Percentiles rank a stretch among this genome's conserved stretches.
phyloP scores from a whole-genome alignment of 805 yeast species.

The Wickerhamiella brachini region DNA sequence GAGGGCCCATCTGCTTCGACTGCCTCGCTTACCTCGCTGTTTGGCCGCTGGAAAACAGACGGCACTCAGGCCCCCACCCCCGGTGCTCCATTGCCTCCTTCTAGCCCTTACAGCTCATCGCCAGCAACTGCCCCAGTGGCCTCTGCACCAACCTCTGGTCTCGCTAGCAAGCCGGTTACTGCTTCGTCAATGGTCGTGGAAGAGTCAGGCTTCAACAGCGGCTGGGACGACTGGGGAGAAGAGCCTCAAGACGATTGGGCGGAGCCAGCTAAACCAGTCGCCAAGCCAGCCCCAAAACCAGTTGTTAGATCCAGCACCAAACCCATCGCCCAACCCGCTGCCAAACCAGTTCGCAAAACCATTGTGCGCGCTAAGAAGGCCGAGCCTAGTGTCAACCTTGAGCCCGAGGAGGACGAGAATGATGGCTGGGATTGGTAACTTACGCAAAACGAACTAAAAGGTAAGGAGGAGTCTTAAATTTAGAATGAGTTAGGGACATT shows the following conservation, averaged over 20 bases:
- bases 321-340: not conserved
- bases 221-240: slow-evolving; percentile 8
- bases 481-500: not conserved
- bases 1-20: not conserved
- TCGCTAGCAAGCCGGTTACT: not conserved
- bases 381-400: slow-evolving; percentile 2
- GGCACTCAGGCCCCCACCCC: not conserved
- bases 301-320: not conserved
- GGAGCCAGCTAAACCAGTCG: not conserved
- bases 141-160: not conserved
- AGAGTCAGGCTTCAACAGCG: slow-evolving; percentile 8
- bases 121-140: not conserved
- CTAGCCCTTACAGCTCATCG: not conserved
- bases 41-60: not conserved
- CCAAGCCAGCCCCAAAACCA: not conserved
- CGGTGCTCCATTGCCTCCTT: too few species aligned
- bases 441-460: not conserved
- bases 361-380: slow-evolving; percentile 3
- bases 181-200: slow-evolving; percentile 1
- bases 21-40: not conserved
- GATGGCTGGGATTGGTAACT: slow-evolving; percentile 22
- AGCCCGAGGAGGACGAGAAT: slow-evolving; percentile 19
- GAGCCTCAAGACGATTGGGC: slow-evolving; percentile 1
- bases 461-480: not conserved
- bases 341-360: slow-evolving; percentile 1